A percentile compares a stretch with the other conserved stretches of the same genome.
These are phyloP conservation scores for Voacanga thouarsii DNA, from an alignment of 257 asterid genomes.

Conservation along the genomic window DNA sequence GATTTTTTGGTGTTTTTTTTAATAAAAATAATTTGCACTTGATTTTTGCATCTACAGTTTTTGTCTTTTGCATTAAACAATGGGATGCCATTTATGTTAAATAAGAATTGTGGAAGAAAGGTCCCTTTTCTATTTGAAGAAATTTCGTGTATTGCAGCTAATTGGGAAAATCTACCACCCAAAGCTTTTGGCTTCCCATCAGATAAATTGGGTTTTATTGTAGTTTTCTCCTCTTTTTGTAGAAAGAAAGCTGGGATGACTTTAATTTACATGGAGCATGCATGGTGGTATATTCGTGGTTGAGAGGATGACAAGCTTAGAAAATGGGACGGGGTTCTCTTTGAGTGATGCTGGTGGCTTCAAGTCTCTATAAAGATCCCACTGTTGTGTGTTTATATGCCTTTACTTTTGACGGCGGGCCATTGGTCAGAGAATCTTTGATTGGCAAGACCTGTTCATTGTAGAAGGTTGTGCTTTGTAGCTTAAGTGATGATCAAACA, in stretches of 20 bases:
- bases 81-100: not conserved
- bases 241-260: slow-evolving; percentile 31
- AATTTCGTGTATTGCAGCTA: not conserved
- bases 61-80: not conserved
- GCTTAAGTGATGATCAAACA: slow-evolving; percentile 63
- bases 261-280: slow-evolving; percentile 21
- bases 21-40: not conserved
- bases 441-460: slow-evolving; percentile 15
- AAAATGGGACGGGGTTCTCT: slow-evolving; percentile 20
- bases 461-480: slow-evolving; percentile 33
- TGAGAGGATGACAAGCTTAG: slow-evolving; percentile 27
- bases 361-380: slow-evolving; percentile 22
- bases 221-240: slow-evolving; percentile 17
- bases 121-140: not conserved
- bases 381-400: slow-evolving; percentile 7
- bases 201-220: slow-evolving; percentile 14
- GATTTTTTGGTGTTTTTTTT: not conserved
- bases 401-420: slow-evolving; percentile 18
- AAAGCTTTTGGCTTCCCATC: slow-evolving; percentile 13
- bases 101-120: not conserved
- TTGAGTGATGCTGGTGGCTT: slow-evolving; percentile 16
- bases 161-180: not conserved
- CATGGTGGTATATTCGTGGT: slow-evolving; percentile 19
- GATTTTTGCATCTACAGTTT: not conserved
- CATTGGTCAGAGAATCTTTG: slow-evolving; percentile 11